A percentile compares a stretch with the other conserved stretches of the same genome.
Evolutionary conservation across 2,329 filamentous ascomycete species (phyloP).

Genomic region (Colletotrichum eleusines): DNA sequence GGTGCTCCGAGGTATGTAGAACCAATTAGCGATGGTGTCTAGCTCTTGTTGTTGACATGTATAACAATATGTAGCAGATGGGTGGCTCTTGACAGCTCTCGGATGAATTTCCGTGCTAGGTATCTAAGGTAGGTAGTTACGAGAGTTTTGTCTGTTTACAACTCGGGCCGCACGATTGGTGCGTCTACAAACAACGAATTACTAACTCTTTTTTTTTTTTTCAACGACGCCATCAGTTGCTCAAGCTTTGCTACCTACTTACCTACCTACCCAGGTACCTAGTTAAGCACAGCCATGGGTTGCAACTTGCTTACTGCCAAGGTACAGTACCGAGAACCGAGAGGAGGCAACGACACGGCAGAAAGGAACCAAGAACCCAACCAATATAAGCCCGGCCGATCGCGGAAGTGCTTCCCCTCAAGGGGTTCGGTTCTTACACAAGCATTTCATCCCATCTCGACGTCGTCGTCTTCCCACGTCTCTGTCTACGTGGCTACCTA

Average conservation of each 20-base stretch:
- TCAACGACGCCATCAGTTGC: not conserved
- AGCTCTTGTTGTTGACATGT: not conserved
- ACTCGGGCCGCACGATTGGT: not conserved
- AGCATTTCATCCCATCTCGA: constrained; percentile 29
- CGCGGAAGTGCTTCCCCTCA: constrained; percentile 4
- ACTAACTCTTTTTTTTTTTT: too few species aligned
- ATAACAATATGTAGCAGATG: not conserved
- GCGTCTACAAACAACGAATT: not conserved
- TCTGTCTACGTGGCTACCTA: constrained; percentile 3
- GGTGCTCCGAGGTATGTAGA: not conserved
- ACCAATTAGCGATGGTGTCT: not conserved
- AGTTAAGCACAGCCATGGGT: not conserved
- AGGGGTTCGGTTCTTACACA: constrained; percentile 12
- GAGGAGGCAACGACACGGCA: not conserved
- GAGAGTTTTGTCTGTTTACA: not conserved
- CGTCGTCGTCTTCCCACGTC: constrained; percentile 17
- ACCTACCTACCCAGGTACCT: too few species aligned
- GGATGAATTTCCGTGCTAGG: not conserved
- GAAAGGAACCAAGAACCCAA: not conserved
- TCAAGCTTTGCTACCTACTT: not conserved
- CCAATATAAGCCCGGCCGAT: not conserved
- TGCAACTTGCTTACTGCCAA: not conserved
- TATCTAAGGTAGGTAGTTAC: too few species aligned
- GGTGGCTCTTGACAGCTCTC: not conserved
- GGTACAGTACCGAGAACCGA: too few species aligned